Evolutionary conservation across 2,329 filamentous ascomycete genomes (phyloP), one percentile per base, ranked within the genome.

Genomic region (Trichoderma koningii): DNA sequence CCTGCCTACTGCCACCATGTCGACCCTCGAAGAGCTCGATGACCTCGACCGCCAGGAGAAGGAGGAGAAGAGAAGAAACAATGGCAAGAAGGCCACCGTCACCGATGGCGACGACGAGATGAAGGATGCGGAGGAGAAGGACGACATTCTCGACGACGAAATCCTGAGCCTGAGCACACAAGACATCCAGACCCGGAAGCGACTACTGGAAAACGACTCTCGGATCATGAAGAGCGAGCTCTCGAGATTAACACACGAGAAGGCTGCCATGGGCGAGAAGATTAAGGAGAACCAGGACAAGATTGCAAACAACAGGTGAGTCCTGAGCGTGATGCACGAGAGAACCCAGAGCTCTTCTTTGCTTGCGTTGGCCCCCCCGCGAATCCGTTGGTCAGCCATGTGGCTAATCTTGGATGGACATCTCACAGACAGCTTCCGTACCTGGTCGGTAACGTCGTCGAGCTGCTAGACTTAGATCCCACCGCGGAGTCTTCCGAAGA

Each of bases 231-330:
- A 91, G 84, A 97, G 93, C 83, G 95, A 99, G 79, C 93, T 88
- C 73, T 93, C 97, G 76, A 89, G 95, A 72, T 84, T 99, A 80
- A 90, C 90, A 73, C 95, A 99, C 74, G 95, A 99, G 81, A 97
- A 97, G 82, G 88, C 90, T 56, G 89, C 92, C 55, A 99, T 99
- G 95, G 88, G 89, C 66, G 94, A 98, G 79, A 98, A 97, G 84
- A 98, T 99, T 79, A 98, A 97, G 85, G 95, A 99, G 77, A 99
- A 99, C 75, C 82, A 92, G 74, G 96, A 99, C 72, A 99, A 99
- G 87, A 99, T 99, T 74, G 93, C 96, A 71, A 98, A 99, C 81
- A 99, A 99, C 83, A 87, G 93, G 93, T 96, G 82, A 70, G 84
- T 63, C 41, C 26, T 21, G 3, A 45, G 6, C 5, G 1, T 17